A percentile compares a stretch with the other conserved stretches of the same genome.
phyloP scores from a whole-genome alignment of 257 asterid species.

The Petunia axillaris region DNA sequence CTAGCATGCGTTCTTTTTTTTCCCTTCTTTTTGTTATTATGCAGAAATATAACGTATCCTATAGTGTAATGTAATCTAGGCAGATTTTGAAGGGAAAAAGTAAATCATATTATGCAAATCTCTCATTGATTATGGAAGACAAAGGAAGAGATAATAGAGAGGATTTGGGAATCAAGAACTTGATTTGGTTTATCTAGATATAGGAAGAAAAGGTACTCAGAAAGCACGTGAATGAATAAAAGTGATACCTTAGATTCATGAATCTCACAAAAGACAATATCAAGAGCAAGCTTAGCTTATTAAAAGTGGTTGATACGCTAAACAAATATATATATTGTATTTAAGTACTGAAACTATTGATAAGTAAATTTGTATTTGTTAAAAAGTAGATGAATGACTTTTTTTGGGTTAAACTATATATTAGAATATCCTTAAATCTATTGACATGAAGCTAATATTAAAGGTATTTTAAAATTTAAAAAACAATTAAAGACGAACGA shows the following conservation, averaged over 20 bases:
- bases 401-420: no score
- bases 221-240: background rate
- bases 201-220: background rate
- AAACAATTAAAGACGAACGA: no score
- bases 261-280: background rate
- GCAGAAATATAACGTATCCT: background rate
- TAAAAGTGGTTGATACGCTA: no score
- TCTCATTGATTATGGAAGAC: background rate
- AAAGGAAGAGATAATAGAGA: background rate
- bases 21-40: background rate
- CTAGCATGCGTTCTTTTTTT: background rate
- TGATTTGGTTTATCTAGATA: constrained; percentile 3
- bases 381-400: no score
- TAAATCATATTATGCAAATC: background rate
- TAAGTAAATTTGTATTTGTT: no score
- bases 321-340: no score
- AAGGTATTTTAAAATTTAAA: no score
- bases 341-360: no score
- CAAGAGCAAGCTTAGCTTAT: no score
- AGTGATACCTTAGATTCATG: background rate
- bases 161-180: background rate
- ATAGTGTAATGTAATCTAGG: background rate
- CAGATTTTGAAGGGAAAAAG: background rate
- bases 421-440: no score
- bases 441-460: no score